These are phyloP conservation scores for Corynascus novoguineensis DNA, from an alignment of 495 filamentous ascomycete genomes.

Conservation along the genomic window DNA sequence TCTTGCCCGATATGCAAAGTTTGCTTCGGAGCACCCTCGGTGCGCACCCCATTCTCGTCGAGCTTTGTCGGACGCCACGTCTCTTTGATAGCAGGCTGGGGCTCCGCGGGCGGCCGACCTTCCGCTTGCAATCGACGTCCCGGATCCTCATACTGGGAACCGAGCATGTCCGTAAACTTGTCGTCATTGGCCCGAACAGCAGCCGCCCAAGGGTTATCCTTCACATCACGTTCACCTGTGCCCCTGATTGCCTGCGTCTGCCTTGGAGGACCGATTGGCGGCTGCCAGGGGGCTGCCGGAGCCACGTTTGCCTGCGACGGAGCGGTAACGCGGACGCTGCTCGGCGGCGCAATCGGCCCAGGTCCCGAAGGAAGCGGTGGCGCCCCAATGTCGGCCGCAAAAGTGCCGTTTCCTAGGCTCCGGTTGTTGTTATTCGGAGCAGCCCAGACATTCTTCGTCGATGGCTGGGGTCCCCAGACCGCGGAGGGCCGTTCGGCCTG, in stretches of 20 bases:
- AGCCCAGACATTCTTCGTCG: slow-evolving; percentile 66
- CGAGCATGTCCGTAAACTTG: slow-evolving; percentile 23
- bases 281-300: slow-evolving; percentile 21
- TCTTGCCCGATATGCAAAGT: slow-evolving; percentile 24
- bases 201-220: slow-evolving; percentile 8
- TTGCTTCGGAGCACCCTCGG: slow-evolving; percentile 22
- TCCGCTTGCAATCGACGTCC: slow-evolving; percentile 29
- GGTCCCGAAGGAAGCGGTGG: slow-evolving; percentile 37
- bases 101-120: slow-evolving; percentile 26
- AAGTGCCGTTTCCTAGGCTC: slow-evolving; percentile 73
- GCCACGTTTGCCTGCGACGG: not conserved
- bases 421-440: slow-evolving; percentile 59
- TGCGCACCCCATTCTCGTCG: slow-evolving; percentile 37
- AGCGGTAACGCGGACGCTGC: slow-evolving; percentile 6
- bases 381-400: slow-evolving; percentile 56
- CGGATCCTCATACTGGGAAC: slow-evolving; percentile 24
- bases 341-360: slow-evolving; percentile 41
- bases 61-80: slow-evolving; percentile 57
- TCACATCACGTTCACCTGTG: slow-evolving; percentile 6
- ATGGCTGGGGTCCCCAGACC: slow-evolving; percentile 31
- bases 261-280: slow-evolving; percentile 39
- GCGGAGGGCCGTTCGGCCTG: slow-evolving; percentile 34
- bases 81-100: slow-evolving; percentile 52
- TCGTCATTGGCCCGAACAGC: slow-evolving; percentile 25
- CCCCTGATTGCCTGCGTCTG: slow-evolving; percentile 10